Conservation (phyloP, 768 basidiomycete genomes). For the Tulasnella sp. region DNA sequence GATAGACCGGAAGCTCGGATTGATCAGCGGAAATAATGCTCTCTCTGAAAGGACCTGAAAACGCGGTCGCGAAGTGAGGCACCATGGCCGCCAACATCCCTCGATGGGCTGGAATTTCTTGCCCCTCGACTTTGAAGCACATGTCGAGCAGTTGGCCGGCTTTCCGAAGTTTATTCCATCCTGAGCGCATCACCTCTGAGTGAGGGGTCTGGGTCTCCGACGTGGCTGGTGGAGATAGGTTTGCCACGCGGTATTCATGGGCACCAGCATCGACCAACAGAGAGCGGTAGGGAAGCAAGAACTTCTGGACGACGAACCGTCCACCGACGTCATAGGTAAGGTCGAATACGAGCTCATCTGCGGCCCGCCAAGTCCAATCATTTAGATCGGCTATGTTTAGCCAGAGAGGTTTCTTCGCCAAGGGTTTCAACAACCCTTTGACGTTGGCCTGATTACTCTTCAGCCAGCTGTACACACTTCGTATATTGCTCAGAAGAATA, state of each 20-base stretch:
- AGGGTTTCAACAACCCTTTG: background rate
- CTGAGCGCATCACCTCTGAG: background rate
- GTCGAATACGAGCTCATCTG: slow-evolving; percentile 10
- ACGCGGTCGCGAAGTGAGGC: background rate
- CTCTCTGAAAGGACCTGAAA: background rate
- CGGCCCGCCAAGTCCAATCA: slow-evolving; percentile 8
- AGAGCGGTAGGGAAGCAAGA: background rate
- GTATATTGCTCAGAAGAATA: background rate
- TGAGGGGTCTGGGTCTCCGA: background rate
- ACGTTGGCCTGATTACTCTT: background rate
- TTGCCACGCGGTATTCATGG: background rate
- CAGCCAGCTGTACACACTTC: slow-evolving; percentile 8
- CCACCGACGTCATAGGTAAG: background rate
- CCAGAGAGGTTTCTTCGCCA: background rate
- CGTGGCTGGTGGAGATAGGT: background rate
- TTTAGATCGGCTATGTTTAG: slow-evolving; percentile 3
- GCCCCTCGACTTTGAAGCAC: background rate
- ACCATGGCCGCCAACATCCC: slow-evolving; percentile 20
- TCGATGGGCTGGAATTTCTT: slow-evolving; percentile 19
- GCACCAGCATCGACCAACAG: slow-evolving; percentile 17
- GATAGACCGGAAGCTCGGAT: background rate
- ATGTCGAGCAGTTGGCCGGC: background rate
- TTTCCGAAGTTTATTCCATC: background rate
- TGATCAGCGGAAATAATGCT: background rate
- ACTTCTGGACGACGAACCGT: background rate